phyloP scores from a whole-genome alignment of 192 early-diverging fungal species.

The Pecoramyces ruminantium region DNA sequence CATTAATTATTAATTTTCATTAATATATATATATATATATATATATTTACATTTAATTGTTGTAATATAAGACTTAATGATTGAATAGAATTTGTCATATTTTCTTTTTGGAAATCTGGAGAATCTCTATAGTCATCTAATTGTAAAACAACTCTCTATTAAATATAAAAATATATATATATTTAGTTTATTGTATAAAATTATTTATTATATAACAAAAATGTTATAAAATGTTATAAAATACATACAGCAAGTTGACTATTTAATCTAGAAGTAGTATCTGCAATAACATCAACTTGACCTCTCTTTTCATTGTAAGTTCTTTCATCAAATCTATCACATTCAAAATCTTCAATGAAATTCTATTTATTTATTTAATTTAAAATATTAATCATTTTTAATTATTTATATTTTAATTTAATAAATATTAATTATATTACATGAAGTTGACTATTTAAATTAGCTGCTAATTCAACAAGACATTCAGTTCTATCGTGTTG shows the following conservation, averaged over 20 bases:
- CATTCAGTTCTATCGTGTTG: background rate
- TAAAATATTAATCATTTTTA: no score
- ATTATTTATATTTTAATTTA: no score
- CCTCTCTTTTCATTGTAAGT: background rate
- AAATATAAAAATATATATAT: no score
- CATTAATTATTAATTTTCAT: no score
- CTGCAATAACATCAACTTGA: background rate
- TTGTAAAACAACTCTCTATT: background rate
- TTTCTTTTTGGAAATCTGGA: background rate
- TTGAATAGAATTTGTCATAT: background rate
- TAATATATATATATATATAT: no score
- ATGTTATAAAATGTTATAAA: background rate
- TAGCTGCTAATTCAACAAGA: background rate
- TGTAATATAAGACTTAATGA: background rate
- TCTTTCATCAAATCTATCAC: background rate
- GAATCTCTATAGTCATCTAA: background rate
- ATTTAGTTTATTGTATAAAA: no score
- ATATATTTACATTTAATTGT: background rate
- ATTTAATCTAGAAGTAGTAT: background rate
- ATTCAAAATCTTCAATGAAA: background rate
- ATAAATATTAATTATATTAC: no score
- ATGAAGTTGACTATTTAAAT: background rate
- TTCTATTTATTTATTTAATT: background rate
- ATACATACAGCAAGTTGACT: background rate
- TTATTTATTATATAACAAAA: no score